A percentile compares a stretch with the other conserved stretches of the same genome.
phyloP scores from a whole-genome alignment of 73 alveolate species.

The Blepharisma stoltei region DNA sequence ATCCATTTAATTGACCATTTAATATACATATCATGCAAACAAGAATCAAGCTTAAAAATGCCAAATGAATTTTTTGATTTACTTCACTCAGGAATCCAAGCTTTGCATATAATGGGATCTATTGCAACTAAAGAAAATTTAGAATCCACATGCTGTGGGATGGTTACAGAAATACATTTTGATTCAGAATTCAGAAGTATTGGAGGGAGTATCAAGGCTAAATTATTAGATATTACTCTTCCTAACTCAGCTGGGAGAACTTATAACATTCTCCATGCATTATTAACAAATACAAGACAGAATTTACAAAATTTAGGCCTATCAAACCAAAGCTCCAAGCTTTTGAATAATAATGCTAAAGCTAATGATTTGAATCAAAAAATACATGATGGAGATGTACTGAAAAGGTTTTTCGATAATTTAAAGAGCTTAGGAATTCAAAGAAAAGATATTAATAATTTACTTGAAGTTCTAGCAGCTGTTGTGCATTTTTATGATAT shows the following conservation, averaged over 20 bases:
- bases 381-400: neutral
- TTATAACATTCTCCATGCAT: constrained; percentile 10
- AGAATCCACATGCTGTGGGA: constrained; percentile 12
- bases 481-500: constrained; percentile 18
- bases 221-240: neutral
- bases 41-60: neutral
- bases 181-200: neutral
- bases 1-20: constrained; percentile 19
- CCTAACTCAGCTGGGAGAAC: constrained; percentile 10
- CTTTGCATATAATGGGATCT: constrained; percentile 17
- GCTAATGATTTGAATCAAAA: neutral
- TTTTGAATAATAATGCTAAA: neutral
- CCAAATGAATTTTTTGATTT: neutral
- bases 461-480: neutral
- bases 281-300: neutral
- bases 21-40: neutral
- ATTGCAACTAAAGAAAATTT: neutral
- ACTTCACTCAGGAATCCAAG: constrained; percentile 6
- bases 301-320: constrained; percentile 21
- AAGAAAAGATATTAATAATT: neutral
- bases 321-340: neutral
- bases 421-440: neutral
- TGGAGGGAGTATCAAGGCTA: constrained; percentile 12
- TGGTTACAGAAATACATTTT: neutral
- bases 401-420: neutral